phyloP scores from a whole-genome alignment of 805 yeast species.

The Yamadazyma scolyti region DNA sequence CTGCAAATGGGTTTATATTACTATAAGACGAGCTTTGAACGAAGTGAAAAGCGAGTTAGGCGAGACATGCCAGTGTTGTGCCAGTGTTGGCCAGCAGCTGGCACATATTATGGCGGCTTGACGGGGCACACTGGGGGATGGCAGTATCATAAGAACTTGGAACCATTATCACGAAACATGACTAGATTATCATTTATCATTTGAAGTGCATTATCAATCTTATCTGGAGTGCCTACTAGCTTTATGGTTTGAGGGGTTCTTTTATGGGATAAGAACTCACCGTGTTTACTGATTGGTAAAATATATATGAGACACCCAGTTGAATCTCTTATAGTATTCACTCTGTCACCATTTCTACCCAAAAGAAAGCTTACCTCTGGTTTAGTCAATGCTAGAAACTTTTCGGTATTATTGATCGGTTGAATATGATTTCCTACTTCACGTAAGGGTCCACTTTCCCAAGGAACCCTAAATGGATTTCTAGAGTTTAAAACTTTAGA shows the following conservation, averaged over 20 bases:
- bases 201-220: constrained; percentile 14
- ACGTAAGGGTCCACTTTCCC: no score
- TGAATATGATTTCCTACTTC: no score
- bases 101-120: no score
- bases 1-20: no score
- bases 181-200: constrained; percentile 8
- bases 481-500: no score
- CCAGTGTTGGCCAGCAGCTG: no score
- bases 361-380: constrained; percentile 21
- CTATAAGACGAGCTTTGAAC: no score
- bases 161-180: constrained; percentile 3
- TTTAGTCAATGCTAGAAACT: constrained; percentile 7
- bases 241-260: constrained; percentile 14
- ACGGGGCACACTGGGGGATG: no score
- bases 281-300: constrained; percentile 11
- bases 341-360: constrained; percentile 21
- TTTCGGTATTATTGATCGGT: background rate
- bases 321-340: constrained; percentile 18
- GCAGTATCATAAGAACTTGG: constrained; percentile 7
- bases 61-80: no score
- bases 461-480: no score
- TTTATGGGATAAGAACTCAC: constrained; percentile 8
- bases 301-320: constrained; percentile 21
- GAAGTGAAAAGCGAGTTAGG: no score
- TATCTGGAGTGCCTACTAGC: constrained; percentile 13